phyloP scores from a whole-genome alignment of 768 basidiomycete species.

The Lactarius pseudohatsudake region DNA sequence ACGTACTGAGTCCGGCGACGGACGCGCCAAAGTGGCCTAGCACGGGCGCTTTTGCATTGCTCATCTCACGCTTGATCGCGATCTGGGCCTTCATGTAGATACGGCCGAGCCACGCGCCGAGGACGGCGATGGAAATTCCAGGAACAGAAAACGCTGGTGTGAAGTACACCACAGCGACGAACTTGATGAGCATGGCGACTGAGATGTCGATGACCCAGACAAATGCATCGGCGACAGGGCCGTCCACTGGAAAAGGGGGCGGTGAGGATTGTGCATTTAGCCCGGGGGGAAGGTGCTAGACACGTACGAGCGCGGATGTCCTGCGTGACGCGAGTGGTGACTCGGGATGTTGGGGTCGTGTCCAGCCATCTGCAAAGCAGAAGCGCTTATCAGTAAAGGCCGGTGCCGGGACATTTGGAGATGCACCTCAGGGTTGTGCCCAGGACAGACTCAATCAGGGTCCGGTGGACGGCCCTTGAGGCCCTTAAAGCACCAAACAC shows the following conservation, averaged over 20 bases:
- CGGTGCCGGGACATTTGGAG: slow-evolving; percentile 27
- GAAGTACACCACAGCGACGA: slow-evolving; percentile 40
- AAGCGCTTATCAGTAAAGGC: not conserved
- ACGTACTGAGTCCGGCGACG: slow-evolving; percentile 48
- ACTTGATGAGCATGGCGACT: slow-evolving; percentile 38
- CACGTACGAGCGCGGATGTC: slow-evolving; percentile 48
- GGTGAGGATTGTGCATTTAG: not conserved
- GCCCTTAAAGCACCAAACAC: slow-evolving; percentile 53
- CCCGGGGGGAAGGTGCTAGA: not conserved
- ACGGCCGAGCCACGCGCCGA: slow-evolving; percentile 46
- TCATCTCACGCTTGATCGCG: slow-evolving; percentile 56
- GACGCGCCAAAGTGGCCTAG: slow-evolving; percentile 53
- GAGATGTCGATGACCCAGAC: slow-evolving; percentile 35
- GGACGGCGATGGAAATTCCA: slow-evolving; percentile 36
- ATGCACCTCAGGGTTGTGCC: slow-evolving; percentile 62
- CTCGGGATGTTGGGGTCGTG: slow-evolving; percentile 52
- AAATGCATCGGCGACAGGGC: slow-evolving; percentile 35
- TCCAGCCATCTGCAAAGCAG: slow-evolving; percentile 46
- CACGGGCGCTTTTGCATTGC: slow-evolving; percentile 49
- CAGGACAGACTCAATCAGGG: slow-evolving; percentile 53
- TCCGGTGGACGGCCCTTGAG: slow-evolving; percentile 51
- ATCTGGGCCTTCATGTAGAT: slow-evolving; percentile 58
- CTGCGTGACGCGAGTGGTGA: slow-evolving; percentile 65
- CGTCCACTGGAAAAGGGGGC: slow-evolving; percentile 36
- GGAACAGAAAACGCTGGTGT: slow-evolving; percentile 44